These are phyloP conservation scores for Geum urbanum DNA, from an alignment of 306 rosid genomes.

Conservation along the genomic window DNA sequence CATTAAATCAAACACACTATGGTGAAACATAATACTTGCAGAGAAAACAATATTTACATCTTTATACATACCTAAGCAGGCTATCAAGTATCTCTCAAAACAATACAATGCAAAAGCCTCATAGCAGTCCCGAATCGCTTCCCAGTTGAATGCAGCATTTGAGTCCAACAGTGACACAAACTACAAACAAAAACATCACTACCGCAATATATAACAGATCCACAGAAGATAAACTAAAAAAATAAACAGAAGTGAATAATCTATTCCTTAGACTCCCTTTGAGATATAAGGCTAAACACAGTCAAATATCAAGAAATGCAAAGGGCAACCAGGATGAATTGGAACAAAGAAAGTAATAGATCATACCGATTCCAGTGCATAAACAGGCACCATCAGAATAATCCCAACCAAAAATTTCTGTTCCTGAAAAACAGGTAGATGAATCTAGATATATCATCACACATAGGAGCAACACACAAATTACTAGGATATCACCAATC, in stretches of 20 bases:
- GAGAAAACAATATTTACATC: slow-evolving; percentile 11
- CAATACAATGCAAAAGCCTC: slow-evolving; percentile 99
- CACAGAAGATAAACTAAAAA: neutral
- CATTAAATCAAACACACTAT: neutral
- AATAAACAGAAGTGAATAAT: neutral
- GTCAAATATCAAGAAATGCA: neutral
- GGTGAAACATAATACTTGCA: neutral
- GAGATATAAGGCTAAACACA: neutral
- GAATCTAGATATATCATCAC: neutral
- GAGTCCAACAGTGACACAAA: slow-evolving; percentile 84
- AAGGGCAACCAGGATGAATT: slow-evolving; percentile 5
- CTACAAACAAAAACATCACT: slow-evolving; percentile 46
- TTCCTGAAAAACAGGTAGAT: slow-evolving; percentile 55
- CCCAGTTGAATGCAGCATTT: slow-evolving; percentile 86
- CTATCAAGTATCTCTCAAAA: slow-evolving; percentile 94
- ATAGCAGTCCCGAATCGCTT: slow-evolving; percentile 90
- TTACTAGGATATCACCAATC: neutral
- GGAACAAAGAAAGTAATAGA: slow-evolving; percentile 5
- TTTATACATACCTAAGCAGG: slow-evolving; percentile 77
- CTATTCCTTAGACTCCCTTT: neutral
- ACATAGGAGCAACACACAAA: slow-evolving; percentile 5
- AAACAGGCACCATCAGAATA: slow-evolving; percentile 97
- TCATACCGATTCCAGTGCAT: slow-evolving; percentile 92
- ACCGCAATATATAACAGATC: neutral
- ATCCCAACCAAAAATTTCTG: slow-evolving; percentile 98